Evolutionary conservation across 805 yeast genomes (phyloP).

Genomic region (Barnettozyma pratensis): DNA sequence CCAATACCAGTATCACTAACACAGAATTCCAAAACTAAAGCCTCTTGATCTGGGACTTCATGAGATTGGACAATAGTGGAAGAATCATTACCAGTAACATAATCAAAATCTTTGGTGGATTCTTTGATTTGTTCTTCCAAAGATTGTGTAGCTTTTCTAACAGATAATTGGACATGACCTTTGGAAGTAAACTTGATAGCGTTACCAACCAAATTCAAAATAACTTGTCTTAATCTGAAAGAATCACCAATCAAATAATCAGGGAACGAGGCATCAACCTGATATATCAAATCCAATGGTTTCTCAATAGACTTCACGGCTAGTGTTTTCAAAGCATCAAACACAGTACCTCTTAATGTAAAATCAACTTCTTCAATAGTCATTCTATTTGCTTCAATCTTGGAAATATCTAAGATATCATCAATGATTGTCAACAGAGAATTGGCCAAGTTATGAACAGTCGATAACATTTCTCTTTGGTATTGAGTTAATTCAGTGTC

Average conservation of each 20-base stretch:
- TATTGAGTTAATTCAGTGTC: slow-evolving; percentile 88
- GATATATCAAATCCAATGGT: slow-evolving; percentile 71
- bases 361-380: slow-evolving; percentile 86
- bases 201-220: slow-evolving; percentile 80
- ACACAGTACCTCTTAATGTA: slow-evolving; percentile 78
- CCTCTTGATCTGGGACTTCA: slow-evolving; percentile 61
- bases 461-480: slow-evolving; percentile 85
- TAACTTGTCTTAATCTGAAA: slow-evolving; percentile 81
- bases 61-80: slow-evolving; percentile 34
- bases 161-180: slow-evolving; percentile 76
- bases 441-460: slow-evolving; percentile 84
- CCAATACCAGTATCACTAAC: slow-evolving; percentile 91
- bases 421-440: slow-evolving; percentile 82
- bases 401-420: slow-evolving; percentile 86
- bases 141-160: slow-evolving; percentile 44
- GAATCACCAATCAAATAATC: slow-evolving; percentile 85
- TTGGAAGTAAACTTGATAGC: slow-evolving; percentile 82
- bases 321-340: slow-evolving; percentile 82
- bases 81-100: slow-evolving; percentile 21
- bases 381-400: slow-evolving; percentile 91
- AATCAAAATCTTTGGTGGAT: slow-evolving; percentile 26
- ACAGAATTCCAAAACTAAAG: slow-evolving; percentile 66
- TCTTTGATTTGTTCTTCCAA: slow-evolving; percentile 17
- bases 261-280: slow-evolving; percentile 82
- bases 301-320: slow-evolving; percentile 89